Evolutionary conservation across 1,139 yeast genomes (phyloP), one percentile per base, ranked within the genome.

Genomic region (Hyphopichia khmerensis): DNA sequence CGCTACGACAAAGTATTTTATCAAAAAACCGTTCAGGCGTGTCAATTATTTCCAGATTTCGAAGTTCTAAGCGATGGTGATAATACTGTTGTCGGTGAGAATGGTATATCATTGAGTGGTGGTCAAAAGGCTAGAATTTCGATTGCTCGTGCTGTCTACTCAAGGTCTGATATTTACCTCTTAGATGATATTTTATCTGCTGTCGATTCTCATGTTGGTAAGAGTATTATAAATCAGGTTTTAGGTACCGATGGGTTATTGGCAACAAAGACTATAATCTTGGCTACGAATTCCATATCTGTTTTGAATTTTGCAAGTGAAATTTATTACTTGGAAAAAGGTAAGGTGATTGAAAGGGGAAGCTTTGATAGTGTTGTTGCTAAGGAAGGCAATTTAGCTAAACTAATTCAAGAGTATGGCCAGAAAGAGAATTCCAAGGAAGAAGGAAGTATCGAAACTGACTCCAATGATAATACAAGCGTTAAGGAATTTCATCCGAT

Each of bases 81-180:
- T 49, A 53, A 52, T 38, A 69, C 75, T 8, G 58, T 64, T 36
- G 75, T 71, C 13, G 77, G 77, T 9, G 76, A 71, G 46, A 71
- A 69, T 48, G 77, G 76, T 29, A 69, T 69, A 35, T 64, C 76
- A 2, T 57, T 70, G 32, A 66, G 73, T 40, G 76, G 76, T n/a
- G 76, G 76, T n/a, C 75, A 70, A 49, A 69, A 69, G 47, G 76
- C 75, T 1, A 57, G 76, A 43, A 53, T 67, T 30, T 62, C 72
- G 2, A 58, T 70, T 35, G 76, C 76, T 2, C 53, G 76, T 47
- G 75, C 75, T 3, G 73, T 70, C 3, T 70, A 70, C 46, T 52
- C 74, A 1, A 58, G 66, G 40, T 71, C 75, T 4, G 75, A 69
- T 38, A 53, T 69, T 33, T 67, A 64, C 44, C 49, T 70, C 21